A percentile compares a stretch with the other conserved stretches of the same genome.
phyloP scores from a whole-genome alignment of 78 protist species.

The Polysphondylium violaceum region DNA sequence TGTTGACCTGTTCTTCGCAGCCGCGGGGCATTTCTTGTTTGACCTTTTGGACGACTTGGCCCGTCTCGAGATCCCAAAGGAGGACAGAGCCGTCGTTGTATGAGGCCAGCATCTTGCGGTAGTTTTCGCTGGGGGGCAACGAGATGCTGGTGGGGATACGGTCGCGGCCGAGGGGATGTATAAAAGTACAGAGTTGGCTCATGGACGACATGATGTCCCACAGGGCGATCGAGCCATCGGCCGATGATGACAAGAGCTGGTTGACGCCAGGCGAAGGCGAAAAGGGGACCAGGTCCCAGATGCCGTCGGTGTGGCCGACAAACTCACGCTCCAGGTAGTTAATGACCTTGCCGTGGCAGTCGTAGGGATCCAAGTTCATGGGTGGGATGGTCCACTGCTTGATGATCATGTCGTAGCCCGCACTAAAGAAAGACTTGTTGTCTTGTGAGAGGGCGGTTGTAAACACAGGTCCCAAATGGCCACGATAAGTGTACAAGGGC shows the following conservation, averaged over 20 bases:
- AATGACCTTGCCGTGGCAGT: conserved; percentile 26
- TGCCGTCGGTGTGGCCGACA: conserved; percentile 80
- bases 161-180: not conserved
- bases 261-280: not conserved
- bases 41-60: conserved; percentile 9
- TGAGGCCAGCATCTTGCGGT: conserved; percentile 26
- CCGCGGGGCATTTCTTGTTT: not conserved
- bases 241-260: conserved; percentile 63
- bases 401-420: conserved; percentile 82
- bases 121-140: conserved; percentile 21
- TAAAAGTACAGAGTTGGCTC: not conserved
- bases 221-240: conserved; percentile 76
- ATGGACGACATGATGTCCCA: conserved; percentile 50
- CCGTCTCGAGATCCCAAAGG: conserved; percentile 40
- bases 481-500: conserved; percentile 82
- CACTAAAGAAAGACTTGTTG: conserved; percentile 16
- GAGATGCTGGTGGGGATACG: conserved; percentile 26
- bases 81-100: conserved; percentile 46
- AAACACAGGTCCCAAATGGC: conserved; percentile 82
- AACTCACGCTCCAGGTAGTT: conserved; percentile 14
- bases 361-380: conserved; percentile 37
- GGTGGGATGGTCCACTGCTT: conserved; percentile 67
- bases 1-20: conserved; percentile 24
- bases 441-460: conserved; percentile 31
- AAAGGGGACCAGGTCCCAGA: conserved; percentile 77